Evolutionary conservation across 768 basidiomycete species (phyloP).

Genomic region (Mycena leptocephala): DNA sequence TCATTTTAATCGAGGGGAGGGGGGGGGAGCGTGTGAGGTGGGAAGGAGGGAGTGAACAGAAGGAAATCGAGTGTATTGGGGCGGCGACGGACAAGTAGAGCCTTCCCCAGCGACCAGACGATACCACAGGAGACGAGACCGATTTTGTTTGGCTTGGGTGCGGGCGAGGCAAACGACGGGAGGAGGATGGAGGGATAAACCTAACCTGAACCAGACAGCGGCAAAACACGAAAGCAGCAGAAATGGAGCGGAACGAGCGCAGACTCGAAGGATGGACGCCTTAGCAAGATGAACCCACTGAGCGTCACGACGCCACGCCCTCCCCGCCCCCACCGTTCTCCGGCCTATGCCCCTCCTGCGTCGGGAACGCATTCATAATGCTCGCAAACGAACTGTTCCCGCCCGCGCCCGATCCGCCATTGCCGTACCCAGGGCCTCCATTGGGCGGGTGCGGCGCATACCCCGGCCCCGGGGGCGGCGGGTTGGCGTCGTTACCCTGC

Average conservation of each 20-base stretch:
- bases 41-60: background rate
- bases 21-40: background rate
- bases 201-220: background rate
- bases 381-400: constrained; percentile 72
- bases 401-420: background rate
- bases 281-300: no score
- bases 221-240: background rate
- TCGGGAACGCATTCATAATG: constrained; percentile 76
- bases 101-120: background rate
- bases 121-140: background rate
- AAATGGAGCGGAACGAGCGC: background rate
- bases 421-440: background rate
- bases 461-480: background rate
- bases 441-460: background rate
- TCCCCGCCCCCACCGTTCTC: background rate
- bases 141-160: background rate
- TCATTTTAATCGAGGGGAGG: background rate
- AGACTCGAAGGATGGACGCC: no score
- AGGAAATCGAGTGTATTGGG: background rate
- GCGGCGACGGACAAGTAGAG: background rate
- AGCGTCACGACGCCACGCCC: background rate
- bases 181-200: background rate
- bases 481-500: background rate
- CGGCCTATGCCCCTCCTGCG: constrained; percentile 5
- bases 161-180: background rate